These are phyloP conservation scores for Pinus taeda DNA, from an alignment of 75 land plant genomes.

Conservation along the genomic window DNA sequence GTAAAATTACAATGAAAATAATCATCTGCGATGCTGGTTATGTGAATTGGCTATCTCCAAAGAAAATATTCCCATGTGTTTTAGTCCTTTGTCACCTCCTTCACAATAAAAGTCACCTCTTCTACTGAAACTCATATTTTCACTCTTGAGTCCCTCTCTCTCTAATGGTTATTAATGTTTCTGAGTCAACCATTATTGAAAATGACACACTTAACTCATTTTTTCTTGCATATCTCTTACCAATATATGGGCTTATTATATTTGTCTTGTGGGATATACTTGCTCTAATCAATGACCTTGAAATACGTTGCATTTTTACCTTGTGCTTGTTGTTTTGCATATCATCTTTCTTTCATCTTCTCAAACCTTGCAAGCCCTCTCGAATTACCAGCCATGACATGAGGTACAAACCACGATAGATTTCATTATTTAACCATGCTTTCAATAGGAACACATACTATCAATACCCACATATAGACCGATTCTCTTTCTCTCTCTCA, in stretches of 20 bases:
- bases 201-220: conserved; percentile 96
- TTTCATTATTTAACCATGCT: no score
- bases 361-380: no score
- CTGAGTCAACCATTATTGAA: conserved; percentile 94
- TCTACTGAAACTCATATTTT: conserved; percentile 77
- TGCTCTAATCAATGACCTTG: conserved; percentile 58
- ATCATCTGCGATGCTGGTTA: conserved; percentile 20
- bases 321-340: conserved; percentile 71
- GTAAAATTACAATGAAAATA: conserved; percentile 2
- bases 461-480: no score
- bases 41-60: conserved; percentile 46
- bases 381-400: no score
- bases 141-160: conserved; percentile 86
- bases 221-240: conserved; percentile 88
- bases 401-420: no score
- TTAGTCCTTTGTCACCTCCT: conserved; percentile 64
- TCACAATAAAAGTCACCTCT: conserved; percentile 65
- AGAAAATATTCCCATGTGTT: conserved; percentile 66
- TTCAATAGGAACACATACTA: no score
- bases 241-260: conserved; percentile 68
- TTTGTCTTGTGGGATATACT: conserved; percentile 89
- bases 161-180: conserved; percentile 66
- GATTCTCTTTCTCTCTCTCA: no score
- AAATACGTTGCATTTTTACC: conserved; percentile 47
- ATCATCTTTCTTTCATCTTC: no score